Base-by-base conservation (phyloP, 192 early-diverging fungal genomes). In the Paraglomus brasilianum region DNA sequence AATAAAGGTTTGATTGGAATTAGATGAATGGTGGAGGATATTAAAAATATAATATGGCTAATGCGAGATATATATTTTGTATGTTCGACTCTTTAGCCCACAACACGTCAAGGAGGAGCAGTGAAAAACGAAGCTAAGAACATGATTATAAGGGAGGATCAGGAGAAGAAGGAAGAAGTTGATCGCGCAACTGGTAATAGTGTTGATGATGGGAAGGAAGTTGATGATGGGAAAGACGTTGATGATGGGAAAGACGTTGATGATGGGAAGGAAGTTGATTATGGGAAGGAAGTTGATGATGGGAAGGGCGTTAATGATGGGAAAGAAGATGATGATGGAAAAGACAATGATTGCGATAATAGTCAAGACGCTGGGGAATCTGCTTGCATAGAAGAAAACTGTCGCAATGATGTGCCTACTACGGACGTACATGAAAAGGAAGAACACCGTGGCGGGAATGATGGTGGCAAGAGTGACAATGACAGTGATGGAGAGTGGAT, bases 71-170 rank as follows among this genome's bases (percentile, higher is more conserved):
- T 30, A 30, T 30, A 30, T 2, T 30, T 30, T 30, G 3, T 30
- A 30, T 30, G 30, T 3, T 3, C 3, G 30, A 30, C 30, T 50
- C 49, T 50, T 19, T 50, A 50, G 44, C 75, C 75, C 51, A 66
- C 72, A 52, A 76, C 69, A 9, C 19, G 72, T 46, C 72, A 69
- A 49, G 72, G 72, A 36, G 72, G 38, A 24, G 66, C 75, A 1
- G 39, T 51, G n/a, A 70, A 66, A 19, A 7, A 4, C 5, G n/a
- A 8, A 14, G 3, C 7, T 13, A 42, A n/a, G 7, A 49, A 2
- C 10, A 19, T 0, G 19, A 7, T 30, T 30, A 30, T 30, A 30
- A 39, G 53, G 8, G 19, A 66, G 52, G 45, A 50, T 0, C 36
- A 11, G 61, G 49, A 21, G 46, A 43, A 13, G 17, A 51, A 0